Evolutionary conservation across 306 rosid genomes (phyloP).

Genomic region (Canavalia gladiata): DNA sequence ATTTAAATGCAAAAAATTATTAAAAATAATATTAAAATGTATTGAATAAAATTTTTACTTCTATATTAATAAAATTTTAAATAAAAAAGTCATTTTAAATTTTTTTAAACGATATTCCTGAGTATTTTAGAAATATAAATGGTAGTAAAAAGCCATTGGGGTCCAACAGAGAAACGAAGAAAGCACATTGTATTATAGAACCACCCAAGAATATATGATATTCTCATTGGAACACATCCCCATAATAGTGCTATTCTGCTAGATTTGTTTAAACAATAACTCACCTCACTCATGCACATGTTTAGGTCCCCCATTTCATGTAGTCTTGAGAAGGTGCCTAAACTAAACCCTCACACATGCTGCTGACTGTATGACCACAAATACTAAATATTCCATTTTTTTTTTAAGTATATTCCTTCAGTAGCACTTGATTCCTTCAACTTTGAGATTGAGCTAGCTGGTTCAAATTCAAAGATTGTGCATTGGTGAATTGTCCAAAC

Average conservation of each 20-base stretch:
- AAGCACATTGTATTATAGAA: conserved; percentile 38
- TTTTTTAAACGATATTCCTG: too few species aligned
- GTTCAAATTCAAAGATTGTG: conserved; percentile 39
- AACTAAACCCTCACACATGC: conserved; percentile 55
- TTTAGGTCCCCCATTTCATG: conserved; percentile 46
- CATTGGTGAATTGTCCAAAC: conserved; percentile 50
- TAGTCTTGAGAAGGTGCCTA: conserved; percentile 42
- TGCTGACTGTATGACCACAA: conserved; percentile 60
- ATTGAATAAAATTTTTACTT: too few species aligned
- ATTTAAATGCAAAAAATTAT: too few species aligned
- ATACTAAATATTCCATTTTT: conserved; percentile 34
- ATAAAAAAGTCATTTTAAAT: too few species aligned
- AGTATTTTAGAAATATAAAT: background rate
- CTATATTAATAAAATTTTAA: too few species aligned
- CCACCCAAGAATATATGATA: conserved; percentile 51
- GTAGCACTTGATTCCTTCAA: conserved; percentile 57
- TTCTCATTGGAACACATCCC: conserved; percentile 68
- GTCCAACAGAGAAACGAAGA: conserved; percentile 27
- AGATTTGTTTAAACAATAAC: conserved; percentile 42
- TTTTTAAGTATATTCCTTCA: conserved; percentile 51
- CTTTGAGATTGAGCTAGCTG: conserved; percentile 43
- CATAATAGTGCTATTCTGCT: conserved; percentile 57
- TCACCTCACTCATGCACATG: conserved; percentile 55
- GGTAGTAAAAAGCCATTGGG: background rate
- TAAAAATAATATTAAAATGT: too few species aligned